A percentile compares a stretch with the other conserved stretches of the same genome.
phyloP scores from a whole-genome alignment of 441 rosid species.

The Aquilaria agallochum region DNA sequence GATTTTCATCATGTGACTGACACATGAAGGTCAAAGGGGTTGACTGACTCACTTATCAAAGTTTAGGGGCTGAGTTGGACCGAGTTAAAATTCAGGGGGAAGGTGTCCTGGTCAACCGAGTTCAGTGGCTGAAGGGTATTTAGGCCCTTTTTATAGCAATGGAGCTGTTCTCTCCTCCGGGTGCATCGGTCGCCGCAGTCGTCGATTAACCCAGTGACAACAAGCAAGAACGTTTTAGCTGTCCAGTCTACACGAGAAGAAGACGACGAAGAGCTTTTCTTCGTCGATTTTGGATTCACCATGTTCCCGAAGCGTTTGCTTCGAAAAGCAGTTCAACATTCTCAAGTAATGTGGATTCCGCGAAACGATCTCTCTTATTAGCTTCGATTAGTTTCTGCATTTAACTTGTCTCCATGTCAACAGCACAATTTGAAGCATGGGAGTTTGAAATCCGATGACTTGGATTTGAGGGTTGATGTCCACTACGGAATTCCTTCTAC shows the following conservation, averaged over 20 bases:
- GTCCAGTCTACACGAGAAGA: neutral
- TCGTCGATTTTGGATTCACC: constrained; percentile 11
- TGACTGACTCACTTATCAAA: too few relatives aligned
- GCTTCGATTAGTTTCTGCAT: neutral
- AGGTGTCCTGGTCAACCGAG: too few relatives aligned
- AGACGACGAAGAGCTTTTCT: neutral
- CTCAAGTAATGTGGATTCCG: constrained; percentile 17
- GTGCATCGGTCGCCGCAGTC: constrained; percentile 4
- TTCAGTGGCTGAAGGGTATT: too few relatives aligned
- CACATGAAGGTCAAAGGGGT: too few relatives aligned
- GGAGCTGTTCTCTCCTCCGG: too few relatives aligned
- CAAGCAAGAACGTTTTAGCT: constrained; percentile 7
- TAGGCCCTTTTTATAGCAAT: too few relatives aligned
- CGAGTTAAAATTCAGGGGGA: too few relatives aligned
- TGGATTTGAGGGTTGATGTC: constrained; percentile 37
- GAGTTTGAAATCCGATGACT: constrained; percentile 33
- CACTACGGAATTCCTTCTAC: constrained; percentile 68
- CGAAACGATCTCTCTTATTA: neutral
- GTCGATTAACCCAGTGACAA: constrained; percentile 27
- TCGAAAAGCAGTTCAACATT: constrained; percentile 45
- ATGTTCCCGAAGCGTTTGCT: constrained; percentile 55
- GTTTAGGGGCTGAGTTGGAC: too few relatives aligned
- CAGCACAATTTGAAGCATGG: constrained; percentile 30
- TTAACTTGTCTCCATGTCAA: neutral
- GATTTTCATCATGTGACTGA: too few relatives aligned